These are phyloP conservation scores for Kazachstania taianensis DNA, from an alignment of 805 yeast genomes.

Conservation along the genomic window DNA sequence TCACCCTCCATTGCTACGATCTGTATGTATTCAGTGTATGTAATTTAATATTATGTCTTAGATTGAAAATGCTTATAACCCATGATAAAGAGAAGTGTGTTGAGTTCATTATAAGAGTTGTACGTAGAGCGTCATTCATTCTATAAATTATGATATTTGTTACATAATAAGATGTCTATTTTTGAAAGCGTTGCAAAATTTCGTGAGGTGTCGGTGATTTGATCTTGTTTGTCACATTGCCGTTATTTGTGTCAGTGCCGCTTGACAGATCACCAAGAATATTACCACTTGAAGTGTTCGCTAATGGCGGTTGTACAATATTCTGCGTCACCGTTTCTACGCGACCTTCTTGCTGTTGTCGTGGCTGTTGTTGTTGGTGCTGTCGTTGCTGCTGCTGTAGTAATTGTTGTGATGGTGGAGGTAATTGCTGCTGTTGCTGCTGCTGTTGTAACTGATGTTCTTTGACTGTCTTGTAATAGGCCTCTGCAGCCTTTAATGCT, in stretches of 20 bases:
- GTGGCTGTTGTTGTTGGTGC: too few relatives aligned
- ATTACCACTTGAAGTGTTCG: too few relatives aligned
- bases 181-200: slow-evolving; percentile 27
- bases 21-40: not conserved
- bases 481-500: slow-evolving; percentile 28
- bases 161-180: slow-evolving; percentile 11
- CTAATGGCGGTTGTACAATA: slow-evolving; percentile 2
- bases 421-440: slow-evolving; percentile 4
- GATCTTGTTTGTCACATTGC: slow-evolving; percentile 8
- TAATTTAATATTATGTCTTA: too few relatives aligned
- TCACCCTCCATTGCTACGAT: not conserved
- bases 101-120: too few relatives aligned
- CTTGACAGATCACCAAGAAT: not conserved
- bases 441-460: slow-evolving; percentile 18
- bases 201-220: slow-evolving; percentile 29
- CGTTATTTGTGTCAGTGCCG: slow-evolving; percentile 3
- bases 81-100: too few relatives aligned
- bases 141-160: too few relatives aligned
- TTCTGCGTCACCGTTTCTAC: not conserved
- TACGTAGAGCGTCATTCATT: too few relatives aligned
- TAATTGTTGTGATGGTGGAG: too few relatives aligned
- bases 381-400: too few relatives aligned
- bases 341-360: too few relatives aligned
- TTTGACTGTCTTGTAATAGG: slow-evolving; percentile 18
- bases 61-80: too few relatives aligned